phyloP scores from a whole-genome alignment of 495 filamentous ascomycete genomes.

The Acidomyces sp. region DNA sequence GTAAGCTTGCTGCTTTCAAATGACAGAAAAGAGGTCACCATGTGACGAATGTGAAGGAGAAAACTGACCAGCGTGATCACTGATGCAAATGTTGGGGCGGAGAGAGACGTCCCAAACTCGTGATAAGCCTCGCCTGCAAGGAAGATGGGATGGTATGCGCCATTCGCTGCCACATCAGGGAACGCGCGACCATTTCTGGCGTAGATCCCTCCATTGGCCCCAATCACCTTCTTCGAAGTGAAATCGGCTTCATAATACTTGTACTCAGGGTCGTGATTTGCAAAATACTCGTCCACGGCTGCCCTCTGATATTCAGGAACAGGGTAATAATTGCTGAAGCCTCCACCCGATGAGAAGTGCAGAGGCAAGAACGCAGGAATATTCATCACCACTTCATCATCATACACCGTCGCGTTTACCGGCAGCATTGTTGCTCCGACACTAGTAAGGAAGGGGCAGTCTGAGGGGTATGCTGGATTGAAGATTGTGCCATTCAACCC shows the following conservation, averaged over 20 bases:
- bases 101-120: constrained; percentile 3
- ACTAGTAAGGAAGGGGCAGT: constrained; percentile 8
- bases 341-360: constrained; percentile 1
- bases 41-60: too few species aligned
- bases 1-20: too few species aligned
- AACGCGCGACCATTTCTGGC: constrained; percentile 47
- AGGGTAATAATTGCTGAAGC: not conserved
- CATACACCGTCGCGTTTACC: constrained; percentile 4
- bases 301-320: constrained; percentile 25
- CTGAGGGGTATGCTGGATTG: constrained; percentile 3
- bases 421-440: constrained; percentile 11
- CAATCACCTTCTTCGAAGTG: constrained; percentile 29
- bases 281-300: constrained; percentile 56
- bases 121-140: not conserved
- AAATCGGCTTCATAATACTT: constrained; percentile 29
- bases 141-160: constrained; percentile 3
- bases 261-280: constrained; percentile 37
- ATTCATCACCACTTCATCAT: too few species aligned
- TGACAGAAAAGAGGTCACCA: too few species aligned
- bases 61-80: constrained; percentile 14
- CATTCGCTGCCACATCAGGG: constrained; percentile 48
- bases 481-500: constrained; percentile 8
- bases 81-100: constrained; percentile 8
- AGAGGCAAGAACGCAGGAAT: too few species aligned
- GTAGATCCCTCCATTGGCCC: constrained; percentile 17